Evolutionary conservation across 208 protist genomes (phyloP), one percentile per base, ranked within the genome.

Genomic region (Crithidia mellificae): DNA sequence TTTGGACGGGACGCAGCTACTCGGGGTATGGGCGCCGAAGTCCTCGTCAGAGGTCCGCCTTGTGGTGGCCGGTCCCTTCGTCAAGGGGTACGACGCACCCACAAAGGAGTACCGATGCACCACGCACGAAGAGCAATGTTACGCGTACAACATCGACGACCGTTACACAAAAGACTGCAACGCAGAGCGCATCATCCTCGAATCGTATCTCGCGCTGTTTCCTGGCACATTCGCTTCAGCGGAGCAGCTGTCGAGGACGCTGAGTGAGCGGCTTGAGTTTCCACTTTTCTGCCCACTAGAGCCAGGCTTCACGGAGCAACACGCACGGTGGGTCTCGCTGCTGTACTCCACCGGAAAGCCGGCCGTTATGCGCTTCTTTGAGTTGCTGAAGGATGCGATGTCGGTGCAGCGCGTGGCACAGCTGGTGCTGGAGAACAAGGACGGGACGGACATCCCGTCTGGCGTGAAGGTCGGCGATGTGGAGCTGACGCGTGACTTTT

Each of bases 1-100:
- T 68, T 68, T 97, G 20, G 86, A 85, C 22, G 95, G 95, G 8
- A 74, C 68, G 20, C 64, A 67, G 63, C 84, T 96, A 24, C 88
- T 92, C 32, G 94, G 90, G n/a, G 87, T 98, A 36, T 98, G 93
- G 92, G 90, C 95, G 15, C 91, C 92, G 5, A 91, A 96, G 63
- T 97, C 96, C 2, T 98, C 96, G 6, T 97, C 95, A 2, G 97
- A 98, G 80, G 77, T 97, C 65, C 95, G 96, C 6, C 89, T 98
- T 5, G 79, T 97, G 17, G 83, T 92, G 12, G 27, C 61, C 12
- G 85, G 85, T 0, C 85, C 83, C 0, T 96, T 96, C 63, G 29
- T 22, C 27, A 63, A 22, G 36, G 43, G 69, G 24, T 44, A 78
- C 52, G 19, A 24, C 25, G 52, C 80, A 24, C 47, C 59, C 24